Conservation (phyloP, 192 early-diverging fungal species). For the Chytriomyces hyalinus region DNA sequence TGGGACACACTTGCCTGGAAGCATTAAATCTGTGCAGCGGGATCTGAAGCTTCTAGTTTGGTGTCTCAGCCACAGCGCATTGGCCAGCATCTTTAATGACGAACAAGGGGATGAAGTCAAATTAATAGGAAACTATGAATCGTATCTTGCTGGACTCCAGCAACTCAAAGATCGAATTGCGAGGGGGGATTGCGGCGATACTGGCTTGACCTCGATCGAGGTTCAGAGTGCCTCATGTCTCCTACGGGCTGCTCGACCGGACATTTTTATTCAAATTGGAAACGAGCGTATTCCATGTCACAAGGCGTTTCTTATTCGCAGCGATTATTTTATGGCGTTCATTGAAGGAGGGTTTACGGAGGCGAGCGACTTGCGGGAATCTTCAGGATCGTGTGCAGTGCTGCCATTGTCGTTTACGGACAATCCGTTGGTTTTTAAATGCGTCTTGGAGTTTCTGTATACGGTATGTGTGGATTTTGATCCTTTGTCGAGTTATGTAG, state of each 20-base stretch:
- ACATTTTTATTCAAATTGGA: slow-evolving; percentile 46
- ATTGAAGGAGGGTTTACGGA: slow-evolving; percentile 49
- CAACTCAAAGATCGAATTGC: background rate
- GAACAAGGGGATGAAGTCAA: background rate
- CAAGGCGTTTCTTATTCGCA: slow-evolving; percentile 46
- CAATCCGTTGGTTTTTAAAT: slow-evolving; percentile 35
- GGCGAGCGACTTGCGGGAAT: slow-evolving; percentile 12
- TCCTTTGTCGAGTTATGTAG: background rate
- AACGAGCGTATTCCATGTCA: slow-evolving; percentile 49
- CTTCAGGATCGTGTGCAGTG: background rate
- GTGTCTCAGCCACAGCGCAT: slow-evolving; percentile 3
- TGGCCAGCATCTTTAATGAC: background rate
- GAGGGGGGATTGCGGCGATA: background rate
- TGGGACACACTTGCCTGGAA: background rate
- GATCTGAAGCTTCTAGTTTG: slow-evolving; percentile 41
- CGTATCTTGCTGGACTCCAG: background rate
- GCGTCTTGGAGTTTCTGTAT: slow-evolving; percentile 57
- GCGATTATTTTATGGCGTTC: slow-evolving; percentile 53
- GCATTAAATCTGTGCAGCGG: slow-evolving; percentile 33
- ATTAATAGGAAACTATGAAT: background rate
- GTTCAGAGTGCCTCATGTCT: background rate
- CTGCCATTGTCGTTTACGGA: slow-evolving; percentile 5
- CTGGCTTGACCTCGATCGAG: background rate
- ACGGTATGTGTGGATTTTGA: slow-evolving; percentile 45
- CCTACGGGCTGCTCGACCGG: slow-evolving; percentile 34